phyloP scores from a whole-genome alignment of 2,329 filamentous ascomycete genomes.

The Phoma sp. region DNA sequence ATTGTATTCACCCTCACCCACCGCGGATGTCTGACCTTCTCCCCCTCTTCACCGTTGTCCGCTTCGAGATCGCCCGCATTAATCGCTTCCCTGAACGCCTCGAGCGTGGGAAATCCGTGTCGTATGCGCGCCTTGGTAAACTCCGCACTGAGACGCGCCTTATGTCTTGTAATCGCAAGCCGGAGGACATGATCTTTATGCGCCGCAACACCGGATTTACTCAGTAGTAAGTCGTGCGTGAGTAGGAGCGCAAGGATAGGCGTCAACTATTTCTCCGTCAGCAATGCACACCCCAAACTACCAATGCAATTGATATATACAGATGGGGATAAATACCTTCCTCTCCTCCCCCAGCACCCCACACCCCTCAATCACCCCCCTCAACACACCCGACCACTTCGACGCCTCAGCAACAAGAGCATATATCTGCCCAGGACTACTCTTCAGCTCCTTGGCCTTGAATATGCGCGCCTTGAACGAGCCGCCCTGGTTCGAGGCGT shows the following conservation, averaged over 20 bases:
- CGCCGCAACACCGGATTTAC: slow-evolving; percentile 82
- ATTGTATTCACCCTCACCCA: slow-evolving; percentile 91
- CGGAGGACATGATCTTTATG: slow-evolving; percentile 80
- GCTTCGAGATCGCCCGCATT: slow-evolving; percentile 50
- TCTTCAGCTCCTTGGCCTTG: slow-evolving; percentile 74
- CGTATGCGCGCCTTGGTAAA: slow-evolving; percentile 80
- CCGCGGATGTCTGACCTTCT: slow-evolving; percentile 69
- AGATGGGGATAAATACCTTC: slow-evolving; percentile 72
- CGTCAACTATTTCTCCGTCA: slow-evolving; percentile 66
- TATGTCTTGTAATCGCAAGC: slow-evolving; percentile 79
- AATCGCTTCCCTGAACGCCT: slow-evolving; percentile 68
- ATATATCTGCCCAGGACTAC: slow-evolving; percentile 81
- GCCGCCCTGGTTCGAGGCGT: slow-evolving; percentile 72
- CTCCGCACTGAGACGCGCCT: slow-evolving; percentile 79
- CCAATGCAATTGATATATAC: too few species aligned
- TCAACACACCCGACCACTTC: slow-evolving; percentile 88
- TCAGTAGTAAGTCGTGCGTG: slow-evolving; percentile 83
- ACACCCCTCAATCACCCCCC: slow-evolving; percentile 86
- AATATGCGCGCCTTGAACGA: slow-evolving; percentile 90
- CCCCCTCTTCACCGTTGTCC: slow-evolving; percentile 52
- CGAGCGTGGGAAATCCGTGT: slow-evolving; percentile 72
- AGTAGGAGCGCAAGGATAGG: slow-evolving; percentile 82
- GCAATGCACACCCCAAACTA: too few species aligned
- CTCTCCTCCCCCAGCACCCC: slow-evolving; percentile 79
- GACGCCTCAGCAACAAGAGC: slow-evolving; percentile 84